Base-by-base conservation (phyloP, 2,329 filamentous ascomycete species). In the Phaeoacremonium minimum region DNA sequence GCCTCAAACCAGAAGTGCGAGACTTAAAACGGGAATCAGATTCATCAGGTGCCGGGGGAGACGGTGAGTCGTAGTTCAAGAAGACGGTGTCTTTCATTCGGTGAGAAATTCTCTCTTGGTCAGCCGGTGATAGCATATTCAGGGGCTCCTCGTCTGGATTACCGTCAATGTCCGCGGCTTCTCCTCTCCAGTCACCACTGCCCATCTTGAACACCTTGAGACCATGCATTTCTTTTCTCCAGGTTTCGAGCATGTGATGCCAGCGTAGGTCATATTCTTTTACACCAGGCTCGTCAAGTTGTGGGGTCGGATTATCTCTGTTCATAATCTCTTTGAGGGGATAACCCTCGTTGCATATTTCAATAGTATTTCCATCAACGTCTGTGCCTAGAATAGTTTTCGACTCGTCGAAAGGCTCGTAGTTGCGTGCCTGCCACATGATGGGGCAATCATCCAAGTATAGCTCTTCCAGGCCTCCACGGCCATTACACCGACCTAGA, bases 401-500 rank as follows among this genome's bases (percentile, higher is more conserved):
- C 6, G 16, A 17, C 13, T 22, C 28, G 12, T 36, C 28, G 7
- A 38, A 18, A 7, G 36, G 32, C 3, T 32, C 16, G 13, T 15
- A 17, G 3, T 19, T 16, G 13, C 17, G 18, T 19, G 16, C 35
- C 4, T 36, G 36, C 39, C 39, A 41, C 28, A 58, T 29, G 15
- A 68, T 64, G 1, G 58, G 52, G 35, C 67, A 72, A 36, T 66
- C 51, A 29, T 70, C 66, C 0, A 73, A 50, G 11, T 64, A 58
- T 1, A 73, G 46, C 28, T 64, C 56, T 12, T 59, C 42, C 0
- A 73, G 50, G 0, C 64, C 66, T 0, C 46, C 47, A 2, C 26
- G 35, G 3, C 40, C 43, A n/a, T 50, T 53, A 4, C 33, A 30
- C 5, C 40, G 11, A 5, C 46, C 53, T 4, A 72, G 52, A 0